Conservation (phyloP, 2,329 filamentous ascomycete species). For the Ophidiomyces ophidiicola region DNA sequence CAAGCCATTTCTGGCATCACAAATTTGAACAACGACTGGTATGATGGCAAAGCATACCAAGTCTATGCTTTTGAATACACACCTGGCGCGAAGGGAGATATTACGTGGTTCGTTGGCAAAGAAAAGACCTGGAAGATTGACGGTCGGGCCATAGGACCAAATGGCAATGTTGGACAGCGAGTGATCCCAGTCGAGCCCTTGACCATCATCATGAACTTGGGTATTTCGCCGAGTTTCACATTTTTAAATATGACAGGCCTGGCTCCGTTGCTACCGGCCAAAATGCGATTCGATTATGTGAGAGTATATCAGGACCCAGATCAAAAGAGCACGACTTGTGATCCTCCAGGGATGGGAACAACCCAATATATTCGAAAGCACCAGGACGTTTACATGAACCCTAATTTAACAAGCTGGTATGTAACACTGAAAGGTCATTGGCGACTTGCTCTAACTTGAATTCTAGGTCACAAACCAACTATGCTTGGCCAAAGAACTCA, state of each 20-base stretch:
- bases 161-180: slow-evolving; percentile 57
- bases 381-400: slow-evolving; percentile 48
- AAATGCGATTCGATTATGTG: slow-evolving; percentile 57
- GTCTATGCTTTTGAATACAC: slow-evolving; percentile 52
- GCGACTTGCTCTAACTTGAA: slow-evolving; percentile 12
- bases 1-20: slow-evolving; percentile 51
- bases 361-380: slow-evolving; percentile 55
- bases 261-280: slow-evolving; percentile 46
- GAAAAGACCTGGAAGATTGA: slow-evolving; percentile 54
- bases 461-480: slow-evolving; percentile 38
- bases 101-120: slow-evolving; percentile 58
- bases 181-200: slow-evolving; percentile 56
- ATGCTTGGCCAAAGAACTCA: slow-evolving; percentile 50
- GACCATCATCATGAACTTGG: slow-evolving; percentile 56
- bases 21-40: slow-evolving; percentile 54
- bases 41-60: slow-evolving; percentile 52
- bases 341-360: slow-evolving; percentile 54
- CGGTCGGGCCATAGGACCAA: slow-evolving; percentile 48
- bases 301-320: slow-evolving; percentile 56
- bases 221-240: slow-evolving; percentile 57
- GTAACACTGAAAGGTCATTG: slow-evolving; percentile 15
- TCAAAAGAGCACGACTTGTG: slow-evolving; percentile 50
- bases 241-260: slow-evolving; percentile 48
- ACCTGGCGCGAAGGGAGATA: slow-evolving; percentile 47
- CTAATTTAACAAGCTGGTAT: slow-evolving; percentile 53